Conservation (phyloP, 345 rosid genomes). For the Stellera chamaejasme region DNA sequence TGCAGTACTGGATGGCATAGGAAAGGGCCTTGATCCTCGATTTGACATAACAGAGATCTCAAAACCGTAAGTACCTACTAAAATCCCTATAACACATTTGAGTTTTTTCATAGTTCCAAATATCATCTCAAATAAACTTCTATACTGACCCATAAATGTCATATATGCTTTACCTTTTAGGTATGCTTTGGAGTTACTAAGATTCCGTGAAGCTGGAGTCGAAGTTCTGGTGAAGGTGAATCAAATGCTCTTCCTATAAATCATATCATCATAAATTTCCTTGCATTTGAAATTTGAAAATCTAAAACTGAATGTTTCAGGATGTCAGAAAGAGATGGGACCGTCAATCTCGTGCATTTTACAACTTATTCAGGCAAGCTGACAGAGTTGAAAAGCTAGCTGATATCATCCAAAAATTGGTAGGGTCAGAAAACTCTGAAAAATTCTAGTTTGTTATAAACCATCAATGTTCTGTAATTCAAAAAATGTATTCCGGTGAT, state of each 20-base stretch:
- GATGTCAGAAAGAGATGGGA: slow-evolving; percentile 92
- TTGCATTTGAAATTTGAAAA: slow-evolving; percentile 1
- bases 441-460: neutral
- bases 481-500: neutral
- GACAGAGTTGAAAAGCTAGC: slow-evolving; percentile 94
- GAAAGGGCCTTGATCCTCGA: slow-evolving; percentile 97
- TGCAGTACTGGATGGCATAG: slow-evolving; percentile 95
- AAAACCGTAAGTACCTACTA: slow-evolving; percentile 63
- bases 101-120: too few species aligned
- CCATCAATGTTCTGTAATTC: neutral
- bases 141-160: slow-evolving; percentile 11
- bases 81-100: neutral
- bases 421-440: slow-evolving; percentile 17
- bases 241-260: slow-evolving; percentile 9
- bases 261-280: slow-evolving; percentile 1
- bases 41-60: slow-evolving; percentile 98
- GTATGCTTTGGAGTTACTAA: slow-evolving; percentile 87
- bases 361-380: slow-evolving; percentile 93
- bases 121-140: too few species aligned
- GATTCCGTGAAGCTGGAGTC: slow-evolving; percentile 90
- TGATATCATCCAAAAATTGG: slow-evolving; percentile 74
- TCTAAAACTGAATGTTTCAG: slow-evolving; percentile 31
- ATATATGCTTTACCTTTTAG: slow-evolving; percentile 32
- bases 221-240: slow-evolving; percentile 84
- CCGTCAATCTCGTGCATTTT: slow-evolving; percentile 86